Evolutionary conservation across 2,329 filamentous ascomycete species (phyloP), one percentile per base, ranked within the genome.

Genomic region (Colletotrichum sp.): DNA sequence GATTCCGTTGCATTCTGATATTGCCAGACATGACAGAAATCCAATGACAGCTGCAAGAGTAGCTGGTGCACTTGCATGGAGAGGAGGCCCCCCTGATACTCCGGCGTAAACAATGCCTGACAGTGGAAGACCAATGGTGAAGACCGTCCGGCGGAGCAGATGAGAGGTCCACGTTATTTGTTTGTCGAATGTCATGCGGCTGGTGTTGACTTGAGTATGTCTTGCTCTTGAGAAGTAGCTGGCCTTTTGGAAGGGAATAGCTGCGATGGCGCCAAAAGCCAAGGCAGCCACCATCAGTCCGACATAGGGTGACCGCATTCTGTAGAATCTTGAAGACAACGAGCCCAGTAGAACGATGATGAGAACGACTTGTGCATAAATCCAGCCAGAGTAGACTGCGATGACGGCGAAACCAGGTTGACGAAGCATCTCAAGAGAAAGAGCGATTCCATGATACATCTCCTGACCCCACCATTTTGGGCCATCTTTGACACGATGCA

Each of bases 391-490:
- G 82, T 96, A 96, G n/a, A 94, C 76, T 2, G 93, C 90, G 80
- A 96, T 87, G 34, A 95, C 84, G n/a, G 91, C 83, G 81, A 96
- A 96, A 0, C 94, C 94, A 5, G 93, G 90, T 81, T 96, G 94
- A 48, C 89, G 90, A 66, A 95, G 86, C 94, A 96, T 96, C 79
- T 93, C 91, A 25, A 90, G 82, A 64, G 90, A 92, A 60, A 96
- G 87, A 22, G 91, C 86, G 25, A 94, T 80, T 12, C 94, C 94
- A 60, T 94, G 94, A 83, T 91, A 91, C 27, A 95, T 89, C 81
- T 96, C 94, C 82, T 96, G 90, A 64, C 92, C 93, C 94, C 93
- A 96, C 91, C 93, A 95, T 79, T 87, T 91, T 0, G 94, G 94
- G 0, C 94, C 94, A 66, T 91, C 93, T 69, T 93, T 91, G 70